Conservation (phyloP, 2,329 filamentous ascomycete species). For the Purpureocillium takamizusanense region DNA sequence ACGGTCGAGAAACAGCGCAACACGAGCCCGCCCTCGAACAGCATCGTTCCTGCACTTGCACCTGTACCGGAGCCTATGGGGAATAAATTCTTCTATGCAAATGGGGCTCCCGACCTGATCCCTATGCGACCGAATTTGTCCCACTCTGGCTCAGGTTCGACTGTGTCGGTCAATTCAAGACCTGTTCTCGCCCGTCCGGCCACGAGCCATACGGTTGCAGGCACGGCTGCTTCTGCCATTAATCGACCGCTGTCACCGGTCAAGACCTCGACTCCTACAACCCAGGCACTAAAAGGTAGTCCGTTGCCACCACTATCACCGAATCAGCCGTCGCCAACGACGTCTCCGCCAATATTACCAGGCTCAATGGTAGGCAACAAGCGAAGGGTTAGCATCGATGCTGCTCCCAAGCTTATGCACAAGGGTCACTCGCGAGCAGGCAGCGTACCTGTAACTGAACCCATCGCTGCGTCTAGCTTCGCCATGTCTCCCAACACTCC, state of each 20-base stretch:
- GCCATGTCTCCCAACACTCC: conserved; percentile 21
- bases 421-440: conserved; percentile 31
- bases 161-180: conserved; percentile 35
- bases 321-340: conserved; percentile 17
- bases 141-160: conserved; percentile 33
- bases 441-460: conserved; percentile 28
- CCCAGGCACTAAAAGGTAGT: conserved; percentile 10
- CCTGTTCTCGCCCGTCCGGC: conserved; percentile 29
- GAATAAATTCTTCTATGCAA: conserved; percentile 69
- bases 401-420: conserved; percentile 22
- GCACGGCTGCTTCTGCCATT: conserved; percentile 9
- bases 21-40: conserved; percentile 17
- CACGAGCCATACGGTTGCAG: conserved; percentile 18
- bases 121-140: conserved; percentile 23
- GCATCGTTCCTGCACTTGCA: conserved; percentile 24
- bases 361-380: conserved; percentile 19
- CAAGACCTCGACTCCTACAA: conserved; percentile 24
- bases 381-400: conserved; percentile 33
- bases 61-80: conserved; percentile 29
- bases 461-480: conserved; percentile 23
- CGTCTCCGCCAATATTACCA: conserved; percentile 26
- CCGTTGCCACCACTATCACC: conserved; percentile 13
- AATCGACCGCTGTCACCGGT: conserved; percentile 43
- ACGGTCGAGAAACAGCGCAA: conserved; percentile 28
- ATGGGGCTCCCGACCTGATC: conserved; percentile 45